Base-by-base conservation (phyloP, 805 yeast species). In the Kazachstania bromeliacearum region DNA sequence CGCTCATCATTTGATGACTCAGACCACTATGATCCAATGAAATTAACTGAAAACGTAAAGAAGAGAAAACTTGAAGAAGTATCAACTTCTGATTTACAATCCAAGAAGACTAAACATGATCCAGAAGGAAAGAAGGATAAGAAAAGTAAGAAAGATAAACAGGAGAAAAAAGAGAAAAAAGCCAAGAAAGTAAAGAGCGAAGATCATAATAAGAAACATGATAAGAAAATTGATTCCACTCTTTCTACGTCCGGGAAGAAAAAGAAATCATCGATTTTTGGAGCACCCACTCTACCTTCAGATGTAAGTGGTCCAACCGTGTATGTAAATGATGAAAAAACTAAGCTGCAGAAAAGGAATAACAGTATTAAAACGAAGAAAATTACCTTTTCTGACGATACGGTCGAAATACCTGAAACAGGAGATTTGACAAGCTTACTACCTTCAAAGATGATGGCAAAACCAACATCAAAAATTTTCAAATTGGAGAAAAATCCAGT, bases 221-320 rank as follows among this genome's bases (percentile, higher is more conserved):
- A 34, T 10, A 36, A 34, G 3, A 14, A 9, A 10, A 16, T 5
- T 5, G 7, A n/a, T 4, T 14, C 16, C 4, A 28, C 14, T 3
- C 9, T 31, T 4, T 7, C 33, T 10, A 17, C 21, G 5, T 14
- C 40, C 9, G 56, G 57, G 13, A 46, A 49, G 3, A 53, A 49
- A 35, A 55, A 51, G 36, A 57, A 54, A 36, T 57, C 62, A 2
- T 53, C 61, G 1, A 49, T 57, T 19, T 57, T 57, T 41, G 57
- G 59, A 8, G 53, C 51, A 2, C 30, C 46, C 9, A 18, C 46
- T 12, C 37, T 44, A 3, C 28, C 40, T 22, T 40, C 35, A 5
- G 28, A 35, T 7, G 24, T 33, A 6, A 36, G 26, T 7, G n/a
- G 17, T 10, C 41, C 33, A 14, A 41, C 43, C 5, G 23, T 32